These are phyloP conservation scores for Hymenochaete sp. DNA, from an alignment of 1,284 basidiomycete species.

Conservation along the genomic window DNA sequence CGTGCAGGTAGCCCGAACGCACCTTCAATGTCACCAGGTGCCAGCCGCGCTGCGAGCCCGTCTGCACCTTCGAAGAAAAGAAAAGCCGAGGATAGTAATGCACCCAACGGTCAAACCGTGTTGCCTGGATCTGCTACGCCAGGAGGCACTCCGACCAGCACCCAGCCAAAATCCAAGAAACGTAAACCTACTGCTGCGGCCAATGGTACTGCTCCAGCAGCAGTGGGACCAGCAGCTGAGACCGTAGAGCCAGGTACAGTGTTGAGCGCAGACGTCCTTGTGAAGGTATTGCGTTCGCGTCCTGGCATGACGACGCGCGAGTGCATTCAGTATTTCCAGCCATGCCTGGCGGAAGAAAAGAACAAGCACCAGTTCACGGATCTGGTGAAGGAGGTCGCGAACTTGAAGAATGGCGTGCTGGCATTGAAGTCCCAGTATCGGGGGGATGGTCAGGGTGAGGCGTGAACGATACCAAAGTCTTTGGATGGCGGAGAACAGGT, in stretches of 20 bases:
- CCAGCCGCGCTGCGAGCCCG: slow-evolving; percentile 25
- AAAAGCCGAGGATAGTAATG: slow-evolving; percentile 49
- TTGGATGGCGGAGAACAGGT: no score
- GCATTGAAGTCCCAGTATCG: slow-evolving; percentile 33
- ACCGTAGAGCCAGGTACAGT: slow-evolving; percentile 25
- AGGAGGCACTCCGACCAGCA: no score
- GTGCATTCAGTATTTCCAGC: slow-evolving; percentile 71
- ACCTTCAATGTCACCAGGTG: slow-evolving; percentile 15
- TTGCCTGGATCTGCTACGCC: slow-evolving; percentile 25
- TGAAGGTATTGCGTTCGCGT: slow-evolving; percentile 63
- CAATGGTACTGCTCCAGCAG: slow-evolving; percentile 31
- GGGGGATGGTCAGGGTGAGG: neutral
- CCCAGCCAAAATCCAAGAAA: slow-evolving; percentile 58
- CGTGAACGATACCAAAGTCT: no score
- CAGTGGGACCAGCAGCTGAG: slow-evolving; percentile 22
- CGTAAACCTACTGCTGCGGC: slow-evolving; percentile 40
- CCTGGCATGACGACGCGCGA: slow-evolving; percentile 59
- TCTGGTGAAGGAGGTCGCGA: slow-evolving; percentile 67
- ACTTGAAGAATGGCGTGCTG: slow-evolving; percentile 55
- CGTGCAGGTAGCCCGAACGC: slow-evolving; percentile 21
- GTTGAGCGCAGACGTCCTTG: slow-evolving; percentile 53
- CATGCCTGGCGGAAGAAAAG: slow-evolving; percentile 54
- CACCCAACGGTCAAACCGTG: neutral
- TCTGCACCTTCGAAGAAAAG: slow-evolving; percentile 43
- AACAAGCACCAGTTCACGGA: slow-evolving; percentile 68